Evolutionary conservation across 2,329 filamentous ascomycete species (phyloP), one percentile per base, ranked within the genome.

Genomic region (Cordyceps javanica): DNA sequence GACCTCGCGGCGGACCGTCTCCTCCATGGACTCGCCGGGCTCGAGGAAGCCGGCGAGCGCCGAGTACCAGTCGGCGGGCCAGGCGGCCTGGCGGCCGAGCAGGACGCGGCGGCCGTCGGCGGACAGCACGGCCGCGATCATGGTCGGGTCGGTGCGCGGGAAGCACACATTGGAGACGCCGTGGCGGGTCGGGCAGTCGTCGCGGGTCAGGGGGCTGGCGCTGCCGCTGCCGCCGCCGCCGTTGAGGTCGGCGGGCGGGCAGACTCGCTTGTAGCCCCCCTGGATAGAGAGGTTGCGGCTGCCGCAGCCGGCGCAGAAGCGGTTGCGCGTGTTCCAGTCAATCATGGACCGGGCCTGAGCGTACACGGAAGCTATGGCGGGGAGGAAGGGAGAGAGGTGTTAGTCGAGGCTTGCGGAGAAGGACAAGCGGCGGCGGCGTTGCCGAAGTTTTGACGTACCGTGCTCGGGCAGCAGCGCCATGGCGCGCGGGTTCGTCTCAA

Each of bases 301-400:
- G 34, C 94, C 93, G 72, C 94, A 99, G 57, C 88, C 87, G 32
- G 86, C 91, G 72, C 94, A 99, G 78, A 91, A 99, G 30, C 88
- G 89, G 73, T 96, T 96, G 53, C 93, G 88, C 26, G 80, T 80
- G 74, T 99, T 97, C 94, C 94, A 99, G 75, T 97, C 94, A 36
- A 95, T 78, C 26, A 97, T 79, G 46, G 91, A 89, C 57, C 93
- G 86, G 8, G 91, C 90, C 72, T 96, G 90, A 14, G 91, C 93
- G 65, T 91, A 96, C 46, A 96, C 89, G 51, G 92, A 91, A 59
- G 92, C 94, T 94, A 61, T n/a, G n/a, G n/a, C n/a, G n/a, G n/a
- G n/a, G n/a, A n/a, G n/a, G n/a, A 8, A 48, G 45, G 45, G 5
- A 19, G 2, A 45, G 2, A 10, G 19, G 21, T 11, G 28, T 19